These are phyloP conservation scores for Naegleria lovaniensis DNA, from an alignment of 208 protist genomes.

Conservation along the genomic window DNA sequence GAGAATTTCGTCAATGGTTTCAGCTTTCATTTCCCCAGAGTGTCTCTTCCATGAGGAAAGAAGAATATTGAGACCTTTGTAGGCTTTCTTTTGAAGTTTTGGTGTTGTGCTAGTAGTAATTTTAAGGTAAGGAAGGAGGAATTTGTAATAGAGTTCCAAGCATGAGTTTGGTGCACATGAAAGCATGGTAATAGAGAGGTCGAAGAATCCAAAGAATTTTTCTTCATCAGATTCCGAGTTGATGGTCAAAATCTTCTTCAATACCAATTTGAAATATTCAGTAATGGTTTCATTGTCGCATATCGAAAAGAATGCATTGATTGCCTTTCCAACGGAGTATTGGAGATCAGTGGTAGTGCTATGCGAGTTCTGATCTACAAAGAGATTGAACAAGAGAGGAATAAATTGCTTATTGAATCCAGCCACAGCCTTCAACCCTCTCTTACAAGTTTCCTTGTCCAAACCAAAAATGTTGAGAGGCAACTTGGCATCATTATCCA, in stretches of 20 bases:
- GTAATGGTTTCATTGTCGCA: not conserved
- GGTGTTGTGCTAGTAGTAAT: not conserved
- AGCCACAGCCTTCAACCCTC: not conserved
- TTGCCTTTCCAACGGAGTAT: not conserved
- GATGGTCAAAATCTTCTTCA: not conserved
- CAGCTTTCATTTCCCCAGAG: not conserved
- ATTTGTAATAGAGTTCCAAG: not conserved
- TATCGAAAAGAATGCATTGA: not conserved
- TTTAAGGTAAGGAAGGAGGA: not conserved
- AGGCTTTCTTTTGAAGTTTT: conserved; percentile 18
- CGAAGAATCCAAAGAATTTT: not conserved
- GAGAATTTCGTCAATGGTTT: conserved; percentile 5
- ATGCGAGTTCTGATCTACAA: not conserved
- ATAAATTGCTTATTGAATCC: not conserved
- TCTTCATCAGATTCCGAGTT: not conserved
- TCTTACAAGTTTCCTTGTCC: not conserved
- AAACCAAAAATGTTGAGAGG: not conserved
- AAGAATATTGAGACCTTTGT: not conserved
- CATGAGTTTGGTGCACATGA: not conserved
- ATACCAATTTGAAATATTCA: conserved; percentile 8
- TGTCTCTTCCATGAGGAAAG: not conserved
- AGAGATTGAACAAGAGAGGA: conserved; percentile 17
- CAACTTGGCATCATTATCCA: not conserved
- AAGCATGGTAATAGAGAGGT: not conserved
- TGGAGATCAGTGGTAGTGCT: not conserved